Evolutionary conservation across 805 yeast species (phyloP).

Genomic region (Maudiozyma bulderi): DNA sequence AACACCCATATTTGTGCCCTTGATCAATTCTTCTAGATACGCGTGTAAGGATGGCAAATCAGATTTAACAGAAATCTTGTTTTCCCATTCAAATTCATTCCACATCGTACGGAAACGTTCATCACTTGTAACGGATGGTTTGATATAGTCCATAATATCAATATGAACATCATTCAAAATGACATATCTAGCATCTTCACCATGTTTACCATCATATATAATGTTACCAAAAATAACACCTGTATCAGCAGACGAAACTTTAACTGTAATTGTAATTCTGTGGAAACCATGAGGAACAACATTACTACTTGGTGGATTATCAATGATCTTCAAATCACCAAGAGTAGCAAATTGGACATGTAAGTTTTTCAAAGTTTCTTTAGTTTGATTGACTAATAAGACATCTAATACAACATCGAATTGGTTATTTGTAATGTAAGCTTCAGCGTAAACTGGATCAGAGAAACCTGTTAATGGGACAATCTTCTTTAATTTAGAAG

Average conservation of each 20-base stretch:
- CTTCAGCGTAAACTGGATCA: constrained; percentile 97
- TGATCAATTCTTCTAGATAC: constrained; percentile 58
- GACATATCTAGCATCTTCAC: constrained; percentile 80
- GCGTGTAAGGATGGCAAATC: constrained; percentile 56
- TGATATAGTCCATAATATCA: constrained; percentile 94
- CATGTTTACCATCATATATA: constrained; percentile 91
- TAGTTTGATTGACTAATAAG: constrained; percentile 87
- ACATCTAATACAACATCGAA: constrained; percentile 93
- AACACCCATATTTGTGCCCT: constrained; percentile 88
- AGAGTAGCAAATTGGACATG: constrained; percentile 92
- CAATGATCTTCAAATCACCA: constrained; percentile 92
- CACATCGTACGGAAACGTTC: constrained; percentile 92
- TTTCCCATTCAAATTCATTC: constrained; percentile 99
- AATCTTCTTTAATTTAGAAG: constrained; percentile 78
- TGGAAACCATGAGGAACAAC: constrained; percentile 97
- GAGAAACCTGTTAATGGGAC: constrained; percentile 96
- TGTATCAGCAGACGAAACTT: constrained; percentile 94
- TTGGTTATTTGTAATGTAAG: constrained; percentile 90
- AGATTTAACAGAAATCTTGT: constrained; percentile 83
- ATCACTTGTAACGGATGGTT: constrained; percentile 87
- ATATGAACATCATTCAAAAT: constrained; percentile 91
- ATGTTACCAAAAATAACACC: constrained; percentile 97
- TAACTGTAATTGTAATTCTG: constrained; percentile 76
- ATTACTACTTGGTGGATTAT: constrained; percentile 79
- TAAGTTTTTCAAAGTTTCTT: constrained; percentile 78